Conservation (phyloP, 352 stramenopile genomes). For the Globisporangium viniferum region DNA sequence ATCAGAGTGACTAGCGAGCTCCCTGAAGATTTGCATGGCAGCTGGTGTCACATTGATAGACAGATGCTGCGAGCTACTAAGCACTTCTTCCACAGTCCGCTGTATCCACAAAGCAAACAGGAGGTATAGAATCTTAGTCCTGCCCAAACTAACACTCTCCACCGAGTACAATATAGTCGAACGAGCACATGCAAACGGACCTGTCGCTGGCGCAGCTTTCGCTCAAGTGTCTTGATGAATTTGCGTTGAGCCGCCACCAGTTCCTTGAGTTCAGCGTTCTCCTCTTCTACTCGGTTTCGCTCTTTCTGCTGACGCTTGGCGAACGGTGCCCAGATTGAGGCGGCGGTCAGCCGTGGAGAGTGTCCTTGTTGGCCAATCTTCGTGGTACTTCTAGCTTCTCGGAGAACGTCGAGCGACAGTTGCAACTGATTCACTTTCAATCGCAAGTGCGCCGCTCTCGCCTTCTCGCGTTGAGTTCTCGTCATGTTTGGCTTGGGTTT, state of each 20-base stretch:
- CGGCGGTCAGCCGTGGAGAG: neutral
- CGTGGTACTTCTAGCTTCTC: neutral
- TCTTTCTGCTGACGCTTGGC: conserved; percentile 34
- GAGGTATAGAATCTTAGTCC: too few relatives aligned
- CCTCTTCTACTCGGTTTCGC: conserved; percentile 29
- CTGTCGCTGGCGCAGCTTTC: conserved; percentile 30
- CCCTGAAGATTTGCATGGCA: conserved; percentile 20
- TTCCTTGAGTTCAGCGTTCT: conserved; percentile 39
- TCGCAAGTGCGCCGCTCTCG: neutral
- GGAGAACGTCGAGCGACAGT: neutral
- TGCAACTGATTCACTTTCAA: neutral
- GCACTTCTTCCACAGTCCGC: conserved; percentile 29
- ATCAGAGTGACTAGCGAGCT: conserved; percentile 22
- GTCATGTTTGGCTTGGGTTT: neutral
- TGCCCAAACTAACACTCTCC: neutral
- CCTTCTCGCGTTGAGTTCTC: neutral
- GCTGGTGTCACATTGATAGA: conserved; percentile 8
- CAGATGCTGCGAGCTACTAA: conserved; percentile 13
- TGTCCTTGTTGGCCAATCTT: neutral
- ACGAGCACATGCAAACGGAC: neutral
- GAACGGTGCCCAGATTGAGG: conserved; percentile 30
- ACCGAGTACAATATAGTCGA: too few relatives aligned
- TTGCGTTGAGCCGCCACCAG: conserved; percentile 42
- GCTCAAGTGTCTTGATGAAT: conserved; percentile 38
- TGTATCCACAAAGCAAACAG: neutral